These are phyloP conservation scores for Neopestalotiopsis sp. DNA, from an alignment of 2,329 filamentous ascomycete species.

Conservation along the genomic window DNA sequence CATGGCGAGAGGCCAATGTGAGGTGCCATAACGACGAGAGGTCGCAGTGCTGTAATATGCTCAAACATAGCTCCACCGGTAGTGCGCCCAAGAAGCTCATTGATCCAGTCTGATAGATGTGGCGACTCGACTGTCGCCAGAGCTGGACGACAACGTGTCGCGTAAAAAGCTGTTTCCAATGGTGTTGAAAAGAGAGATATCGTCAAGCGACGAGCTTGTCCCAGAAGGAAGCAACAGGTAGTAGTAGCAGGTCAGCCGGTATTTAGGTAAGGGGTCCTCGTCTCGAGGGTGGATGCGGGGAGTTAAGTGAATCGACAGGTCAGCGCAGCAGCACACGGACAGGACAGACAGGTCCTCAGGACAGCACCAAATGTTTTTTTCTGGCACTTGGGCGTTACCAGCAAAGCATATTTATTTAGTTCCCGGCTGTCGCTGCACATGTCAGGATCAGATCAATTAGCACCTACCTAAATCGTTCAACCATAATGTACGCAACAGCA, in stretches of 20 bases:
- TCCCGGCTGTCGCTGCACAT: background rate
- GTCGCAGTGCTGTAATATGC: background rate
- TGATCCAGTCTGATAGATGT: background rate
- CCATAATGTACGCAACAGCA: background rate
- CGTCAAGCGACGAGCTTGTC: background rate
- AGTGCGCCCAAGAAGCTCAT: background rate
- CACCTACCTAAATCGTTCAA: background rate
- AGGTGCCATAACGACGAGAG: slow-evolving; percentile 3
- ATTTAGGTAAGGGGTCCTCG: background rate
- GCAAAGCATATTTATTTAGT: background rate
- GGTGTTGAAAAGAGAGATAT: background rate
- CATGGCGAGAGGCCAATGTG: background rate
- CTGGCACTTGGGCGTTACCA: background rate
- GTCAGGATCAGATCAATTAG: background rate
- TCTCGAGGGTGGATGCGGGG: background rate
- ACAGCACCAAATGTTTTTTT: too few species aligned
- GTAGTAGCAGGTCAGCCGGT: background rate
- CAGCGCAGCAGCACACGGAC: background rate
- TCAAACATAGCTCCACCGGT: background rate
- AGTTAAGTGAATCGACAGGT: background rate
- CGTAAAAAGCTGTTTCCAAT: background rate
- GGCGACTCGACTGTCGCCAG: background rate
- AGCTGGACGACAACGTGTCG: background rate
- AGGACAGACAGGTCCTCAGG: background rate
- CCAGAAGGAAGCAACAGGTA: background rate